phyloP scores from a whole-genome alignment of 768 basidiomycete genomes.

The Podaxis sp. region DNA sequence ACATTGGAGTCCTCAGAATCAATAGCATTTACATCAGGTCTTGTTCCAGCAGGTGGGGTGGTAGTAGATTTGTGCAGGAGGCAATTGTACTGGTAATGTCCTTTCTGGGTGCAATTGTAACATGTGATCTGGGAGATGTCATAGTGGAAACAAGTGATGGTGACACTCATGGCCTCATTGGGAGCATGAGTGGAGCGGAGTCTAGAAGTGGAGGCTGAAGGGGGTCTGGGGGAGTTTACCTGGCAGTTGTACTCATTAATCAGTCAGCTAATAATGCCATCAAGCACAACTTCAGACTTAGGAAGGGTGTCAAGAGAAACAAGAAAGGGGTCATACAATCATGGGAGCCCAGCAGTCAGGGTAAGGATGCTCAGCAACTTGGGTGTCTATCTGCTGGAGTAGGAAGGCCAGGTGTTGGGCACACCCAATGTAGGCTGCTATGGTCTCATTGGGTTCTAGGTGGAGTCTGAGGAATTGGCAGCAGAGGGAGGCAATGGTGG shows the following conservation, averaged over 20 bases:
- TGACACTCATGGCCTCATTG: too few species aligned
- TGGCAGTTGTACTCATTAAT: neutral
- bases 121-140: too few species aligned
- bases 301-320: neutral
- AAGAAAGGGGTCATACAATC: neutral
- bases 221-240: neutral
- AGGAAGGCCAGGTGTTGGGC: neutral
- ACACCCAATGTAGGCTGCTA: neutral
- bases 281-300: neutral
- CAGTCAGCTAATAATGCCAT: neutral
- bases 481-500: neutral
- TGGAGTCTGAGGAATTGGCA: neutral
- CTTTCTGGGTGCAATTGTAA: too few species aligned
- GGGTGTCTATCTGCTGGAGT: neutral
- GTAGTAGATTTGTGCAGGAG: too few species aligned
- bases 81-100: too few species aligned
- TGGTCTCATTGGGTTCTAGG: neutral
- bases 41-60: too few species aligned
- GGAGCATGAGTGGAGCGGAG: too few species aligned
- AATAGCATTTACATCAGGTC: too few species aligned
- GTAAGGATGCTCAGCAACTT: neutral
- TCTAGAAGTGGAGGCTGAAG: too few species aligned
- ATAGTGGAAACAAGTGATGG: too few species aligned
- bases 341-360: neutral
- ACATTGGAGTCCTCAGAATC: too few species aligned